Percentiles rank a stretch among this genome's conserved stretches.
phyloP scores from a whole-genome alignment of 2,329 filamentous ascomycete genomes.

The Cryphonectria nitschkei region DNA sequence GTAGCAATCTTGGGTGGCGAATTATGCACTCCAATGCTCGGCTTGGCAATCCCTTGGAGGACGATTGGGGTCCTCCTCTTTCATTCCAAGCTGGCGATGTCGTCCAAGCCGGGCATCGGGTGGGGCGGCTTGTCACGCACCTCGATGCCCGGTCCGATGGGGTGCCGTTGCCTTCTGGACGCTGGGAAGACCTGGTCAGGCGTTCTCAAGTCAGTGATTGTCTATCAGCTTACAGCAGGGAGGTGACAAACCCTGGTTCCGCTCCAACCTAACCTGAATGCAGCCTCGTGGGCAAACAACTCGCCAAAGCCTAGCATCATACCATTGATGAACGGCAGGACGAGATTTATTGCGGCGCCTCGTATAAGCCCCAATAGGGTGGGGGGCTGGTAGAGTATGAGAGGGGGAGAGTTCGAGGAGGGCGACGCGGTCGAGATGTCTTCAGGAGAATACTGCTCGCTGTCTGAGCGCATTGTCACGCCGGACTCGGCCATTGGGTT shows the following conservation, averaged over 20 bases:
- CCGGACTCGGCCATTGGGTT: constrained; percentile 71
- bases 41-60: background rate
- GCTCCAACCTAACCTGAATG: constrained; percentile 90
- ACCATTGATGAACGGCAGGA: constrained; percentile 94
- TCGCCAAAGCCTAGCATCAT: constrained; percentile 98
- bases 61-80: background rate
- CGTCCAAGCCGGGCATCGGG: constrained; percentile 61
- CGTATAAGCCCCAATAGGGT: constrained; percentile 84
- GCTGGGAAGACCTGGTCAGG: constrained; percentile 57
- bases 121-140: constrained; percentile 68
- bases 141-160: constrained; percentile 83
- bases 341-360: constrained; percentile 91
- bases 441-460: constrained; percentile 77
- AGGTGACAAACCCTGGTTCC: constrained; percentile 78
- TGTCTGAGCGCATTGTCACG: constrained; percentile 80
- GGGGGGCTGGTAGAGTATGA: constrained; percentile 88
- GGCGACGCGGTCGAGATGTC: constrained; percentile 64
- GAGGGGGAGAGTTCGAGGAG: constrained; percentile 65
- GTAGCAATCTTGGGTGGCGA: background rate
- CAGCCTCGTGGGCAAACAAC: constrained; percentile 93
- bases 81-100: constrained; percentile 72
- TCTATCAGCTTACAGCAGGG: background rate
- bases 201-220: background rate
- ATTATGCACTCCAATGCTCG: background rate
- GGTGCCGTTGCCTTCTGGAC: constrained; percentile 63